Evolutionary conservation across 2,329 filamentous ascomycete species (phyloP), one percentile per base, ranked within the genome.

Genomic region (Fusarium decemcellulare): DNA sequence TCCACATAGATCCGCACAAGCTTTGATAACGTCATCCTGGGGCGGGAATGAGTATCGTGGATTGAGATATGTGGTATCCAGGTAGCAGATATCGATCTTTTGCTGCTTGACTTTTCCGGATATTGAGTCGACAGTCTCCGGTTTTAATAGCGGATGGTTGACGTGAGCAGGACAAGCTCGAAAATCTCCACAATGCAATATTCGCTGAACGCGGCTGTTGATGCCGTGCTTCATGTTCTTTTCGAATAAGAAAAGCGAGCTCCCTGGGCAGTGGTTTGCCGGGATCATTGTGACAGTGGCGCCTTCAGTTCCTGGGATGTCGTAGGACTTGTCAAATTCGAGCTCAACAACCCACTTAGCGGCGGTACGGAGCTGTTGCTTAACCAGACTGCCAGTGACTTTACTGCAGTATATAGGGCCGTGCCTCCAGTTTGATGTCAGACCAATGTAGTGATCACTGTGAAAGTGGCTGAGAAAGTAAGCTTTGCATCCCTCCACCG

Each of bases 381-480:
- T 91, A 36, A 98, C 93, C 3, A 99, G 86, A 74, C 97, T 97
- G 1, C 89, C 96, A 0, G 96, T 99, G 14, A 97, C 93, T 72
- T 90, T 92, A 76, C 95, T 98, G 83, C 96, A 98, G 76, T 97
- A 99, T 51, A 99, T 98, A 1, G 95, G 95, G 0, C 96, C 96
- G 77, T 99, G 95, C 40, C 85, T 89, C 96, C 96, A 99, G 34
- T 87, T 93, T 8, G 92, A 90, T 11, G 93, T 96, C 11, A 99
- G 83, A 3, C 96, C 96, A 36, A 98, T 90, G 74, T 99, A 99
- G 77, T 99, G 96, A 77, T 99, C 96, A 75, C 94, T 98, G 80
- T 99, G 96, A 72, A 98, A 99, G 77, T 99, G 96, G 73, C 95
- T 98, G 11, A 99, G 86, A 72, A 99, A 99, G 77, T 99, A 99